A percentile compares a stretch with the other conserved stretches of the same genome.
phyloP scores from a whole-genome alignment of 2,329 filamentous ascomycete species.

The Colletotrichum cordylinicola region DNA sequence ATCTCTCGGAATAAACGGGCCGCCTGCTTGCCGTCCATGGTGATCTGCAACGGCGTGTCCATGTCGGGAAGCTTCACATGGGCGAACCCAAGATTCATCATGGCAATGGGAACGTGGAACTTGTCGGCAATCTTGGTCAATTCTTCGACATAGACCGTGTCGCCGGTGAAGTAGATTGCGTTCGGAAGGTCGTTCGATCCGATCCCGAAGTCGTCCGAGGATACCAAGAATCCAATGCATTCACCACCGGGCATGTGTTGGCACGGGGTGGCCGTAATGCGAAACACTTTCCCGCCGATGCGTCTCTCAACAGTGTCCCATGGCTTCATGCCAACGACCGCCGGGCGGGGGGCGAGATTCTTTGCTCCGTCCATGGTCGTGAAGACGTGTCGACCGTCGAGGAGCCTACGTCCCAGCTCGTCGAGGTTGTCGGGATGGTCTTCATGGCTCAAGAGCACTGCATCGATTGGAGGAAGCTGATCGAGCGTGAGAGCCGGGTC shows the following conservation, averaged over 20 bases:
- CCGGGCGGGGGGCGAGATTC: conserved; percentile 47
- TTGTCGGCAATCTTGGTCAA: conserved; percentile 35
- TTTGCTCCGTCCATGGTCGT: conserved; percentile 50
- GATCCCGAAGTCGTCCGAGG: conserved; percentile 39
- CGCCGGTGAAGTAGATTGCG: conserved; percentile 54
- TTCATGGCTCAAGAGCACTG: conserved; percentile 55
- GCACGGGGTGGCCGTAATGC: conserved; percentile 48
- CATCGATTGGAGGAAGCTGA: conserved; percentile 50
- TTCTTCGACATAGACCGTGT: conserved; percentile 52
- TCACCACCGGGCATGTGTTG: conserved; percentile 49
- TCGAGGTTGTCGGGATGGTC: conserved; percentile 58
- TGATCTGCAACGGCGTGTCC: conserved; percentile 34
- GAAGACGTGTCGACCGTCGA: conserved; percentile 50
- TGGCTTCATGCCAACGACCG: conserved; percentile 41
- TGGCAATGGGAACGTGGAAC: conserved; percentile 41
- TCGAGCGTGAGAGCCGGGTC: conserved; percentile 39
- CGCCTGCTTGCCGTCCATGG: conserved; percentile 49
- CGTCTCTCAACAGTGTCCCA: conserved; percentile 38
- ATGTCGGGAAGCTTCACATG: conserved; percentile 32
- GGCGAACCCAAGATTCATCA: conserved; percentile 48
- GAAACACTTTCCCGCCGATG: conserved; percentile 35
- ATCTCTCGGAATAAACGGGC: conserved; percentile 43
- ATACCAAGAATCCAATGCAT: conserved; percentile 50
- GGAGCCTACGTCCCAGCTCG: conserved; percentile 45
- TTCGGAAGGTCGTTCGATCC: conserved; percentile 42